These are phyloP conservation scores for Arthrobotrys conoides DNA, from an alignment of 2,329 filamentous ascomycete species.

Conservation along the genomic window DNA sequence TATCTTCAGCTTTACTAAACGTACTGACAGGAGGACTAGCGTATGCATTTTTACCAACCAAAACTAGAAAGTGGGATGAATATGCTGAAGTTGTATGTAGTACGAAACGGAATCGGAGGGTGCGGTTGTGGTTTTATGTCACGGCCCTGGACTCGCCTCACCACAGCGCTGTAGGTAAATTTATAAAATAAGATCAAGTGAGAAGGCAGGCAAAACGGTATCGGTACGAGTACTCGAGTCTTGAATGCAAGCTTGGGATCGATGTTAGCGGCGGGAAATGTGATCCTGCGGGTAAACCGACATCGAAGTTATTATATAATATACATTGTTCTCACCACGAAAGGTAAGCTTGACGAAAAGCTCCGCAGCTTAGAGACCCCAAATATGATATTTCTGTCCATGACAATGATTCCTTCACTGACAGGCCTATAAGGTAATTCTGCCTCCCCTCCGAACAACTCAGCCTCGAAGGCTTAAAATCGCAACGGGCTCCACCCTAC, in stretches of 20 bases:
- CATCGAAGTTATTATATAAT: slow-evolving; percentile 32
- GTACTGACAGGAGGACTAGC: slow-evolving; percentile 2
- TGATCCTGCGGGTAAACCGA: slow-evolving; percentile 44
- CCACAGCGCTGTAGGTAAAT: neutral
- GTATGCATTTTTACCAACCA: slow-evolving; percentile 39
- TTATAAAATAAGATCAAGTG: neutral
- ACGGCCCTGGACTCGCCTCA: neutral
- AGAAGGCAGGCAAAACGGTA: neutral
- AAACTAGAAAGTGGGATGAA: slow-evolving; percentile 22
- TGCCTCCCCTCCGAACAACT: slow-evolving; percentile 58
- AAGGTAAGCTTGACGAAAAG: slow-evolving; percentile 39
- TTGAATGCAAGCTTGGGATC: neutral
- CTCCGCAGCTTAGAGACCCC: slow-evolving; percentile 9
- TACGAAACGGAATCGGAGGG: slow-evolving; percentile 6
- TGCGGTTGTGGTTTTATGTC: slow-evolving; percentile 16
- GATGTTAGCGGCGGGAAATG: slow-evolving; percentile 25
- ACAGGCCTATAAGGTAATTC: slow-evolving; percentile 50
- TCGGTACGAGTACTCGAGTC: slow-evolving; percentile 3
- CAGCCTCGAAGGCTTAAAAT: slow-evolving; percentile 59
- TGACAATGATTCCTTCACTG: slow-evolving; percentile 56
- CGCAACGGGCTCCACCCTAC: slow-evolving; percentile 49
- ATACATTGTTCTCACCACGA: slow-evolving; percentile 38
- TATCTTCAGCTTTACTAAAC: slow-evolving; percentile 35
- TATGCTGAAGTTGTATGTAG: neutral
- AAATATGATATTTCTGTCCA: slow-evolving; percentile 31